Evolutionary conservation across 2,329 filamentous ascomycete genomes (phyloP).

Genomic region (Leptographium lundbergii): DNA sequence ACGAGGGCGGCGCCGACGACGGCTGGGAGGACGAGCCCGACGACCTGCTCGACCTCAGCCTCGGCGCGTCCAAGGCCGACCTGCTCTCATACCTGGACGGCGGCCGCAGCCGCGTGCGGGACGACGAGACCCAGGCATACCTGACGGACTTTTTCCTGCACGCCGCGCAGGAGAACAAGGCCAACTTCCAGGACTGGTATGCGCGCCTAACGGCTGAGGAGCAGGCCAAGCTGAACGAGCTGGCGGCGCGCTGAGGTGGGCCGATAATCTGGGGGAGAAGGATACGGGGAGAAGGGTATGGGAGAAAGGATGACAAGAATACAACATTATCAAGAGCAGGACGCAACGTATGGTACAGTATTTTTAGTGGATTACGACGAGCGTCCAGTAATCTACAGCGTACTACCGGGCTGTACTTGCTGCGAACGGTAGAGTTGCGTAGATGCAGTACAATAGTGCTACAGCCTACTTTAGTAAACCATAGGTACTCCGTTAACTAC

Average conservation of each 20-base stretch:
- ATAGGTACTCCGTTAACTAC: too few species aligned
- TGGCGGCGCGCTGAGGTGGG: conserved; percentile 23
- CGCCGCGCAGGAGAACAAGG: conserved; percentile 42
- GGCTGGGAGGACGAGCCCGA: conserved; percentile 85
- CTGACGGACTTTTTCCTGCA: conserved; percentile 68
- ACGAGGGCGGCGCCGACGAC: conserved; percentile 57
- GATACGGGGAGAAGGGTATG: not conserved
- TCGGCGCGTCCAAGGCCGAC: conserved; percentile 55
- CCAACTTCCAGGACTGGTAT: conserved; percentile 45
- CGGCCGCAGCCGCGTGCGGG: conserved; percentile 51
- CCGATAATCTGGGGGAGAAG: too few species aligned
- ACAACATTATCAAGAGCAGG: too few species aligned
- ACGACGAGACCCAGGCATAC: conserved; percentile 84
- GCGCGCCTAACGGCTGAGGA: conserved; percentile 41
- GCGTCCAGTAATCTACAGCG: too few species aligned
- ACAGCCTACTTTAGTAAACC: too few species aligned
- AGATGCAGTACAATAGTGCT: too few species aligned
- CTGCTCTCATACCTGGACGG: conserved; percentile 66
- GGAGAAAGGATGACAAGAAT: too few species aligned
- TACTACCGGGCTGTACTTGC: too few species aligned
- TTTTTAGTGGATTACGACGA: too few species aligned
- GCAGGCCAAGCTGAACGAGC: conserved; percentile 41
- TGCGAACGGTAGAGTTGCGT: too few species aligned
- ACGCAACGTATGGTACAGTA: too few species aligned
- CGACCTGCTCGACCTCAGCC: conserved; percentile 62